phyloP scores from a whole-genome alignment of 768 basidiomycete species.

The Tulasnella sp. region DNA sequence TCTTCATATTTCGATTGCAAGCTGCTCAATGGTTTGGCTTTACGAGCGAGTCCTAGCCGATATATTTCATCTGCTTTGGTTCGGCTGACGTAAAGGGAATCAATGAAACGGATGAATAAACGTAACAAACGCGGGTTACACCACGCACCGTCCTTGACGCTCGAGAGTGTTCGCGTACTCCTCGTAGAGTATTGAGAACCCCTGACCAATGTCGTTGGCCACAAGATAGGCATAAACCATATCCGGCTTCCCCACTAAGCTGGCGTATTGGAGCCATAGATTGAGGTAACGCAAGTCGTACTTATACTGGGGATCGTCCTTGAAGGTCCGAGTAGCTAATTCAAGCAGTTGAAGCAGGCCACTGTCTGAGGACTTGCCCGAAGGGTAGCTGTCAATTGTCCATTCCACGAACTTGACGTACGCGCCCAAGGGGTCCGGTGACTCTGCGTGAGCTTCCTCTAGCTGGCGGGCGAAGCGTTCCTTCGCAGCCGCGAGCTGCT shows the following conservation, averaged over 20 bases:
- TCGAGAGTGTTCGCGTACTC: constrained; percentile 87
- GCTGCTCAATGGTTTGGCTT: constrained; percentile 79
- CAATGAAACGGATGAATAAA: background rate
- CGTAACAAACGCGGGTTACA: background rate
- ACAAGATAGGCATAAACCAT: constrained; percentile 87
- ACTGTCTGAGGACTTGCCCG: constrained; percentile 66
- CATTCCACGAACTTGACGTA: constrained; percentile 89
- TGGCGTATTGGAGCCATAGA: constrained; percentile 87
- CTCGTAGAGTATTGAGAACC: constrained; percentile 82
- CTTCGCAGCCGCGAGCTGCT: constrained; percentile 48
- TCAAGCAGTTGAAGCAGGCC: constrained; percentile 82
- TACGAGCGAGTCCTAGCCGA: constrained; percentile 76
- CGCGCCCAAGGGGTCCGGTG: constrained; percentile 80
- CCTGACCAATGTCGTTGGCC: constrained; percentile 84
- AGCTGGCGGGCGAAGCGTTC: constrained; percentile 45
- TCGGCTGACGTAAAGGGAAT: constrained; percentile 51
- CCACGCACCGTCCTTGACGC: constrained; percentile 70
- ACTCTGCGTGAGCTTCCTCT: constrained; percentile 52
- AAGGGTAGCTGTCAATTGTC: constrained; percentile 84
- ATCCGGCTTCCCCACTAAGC: constrained; percentile 70
- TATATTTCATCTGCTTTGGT: constrained; percentile 82
- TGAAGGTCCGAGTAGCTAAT: constrained; percentile 79
- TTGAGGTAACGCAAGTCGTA: constrained; percentile 84
- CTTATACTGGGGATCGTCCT: constrained; percentile 80
- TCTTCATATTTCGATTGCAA: constrained; percentile 80